A percentile compares a stretch with the other conserved stretches of the same genome.
phyloP scores from a whole-genome alignment of 2,329 filamentous ascomycete genomes.

The Diaporthe longicolla region DNA sequence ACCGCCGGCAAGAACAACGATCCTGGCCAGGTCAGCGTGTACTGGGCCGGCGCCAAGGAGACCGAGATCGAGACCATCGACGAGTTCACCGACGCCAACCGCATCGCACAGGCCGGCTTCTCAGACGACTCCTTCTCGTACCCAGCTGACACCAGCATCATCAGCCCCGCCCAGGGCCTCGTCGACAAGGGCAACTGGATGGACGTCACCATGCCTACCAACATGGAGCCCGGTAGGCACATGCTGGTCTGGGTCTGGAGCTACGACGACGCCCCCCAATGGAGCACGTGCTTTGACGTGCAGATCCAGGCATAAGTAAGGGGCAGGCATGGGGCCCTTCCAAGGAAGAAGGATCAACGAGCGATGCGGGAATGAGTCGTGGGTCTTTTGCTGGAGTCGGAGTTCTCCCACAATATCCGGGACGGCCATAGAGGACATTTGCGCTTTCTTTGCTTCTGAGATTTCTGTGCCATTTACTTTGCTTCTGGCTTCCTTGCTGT shows the following conservation, averaged over 20 bases:
- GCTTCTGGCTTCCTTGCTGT: constrained; percentile 19
- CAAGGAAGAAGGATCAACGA: constrained; percentile 24
- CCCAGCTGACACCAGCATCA: constrained; percentile 28
- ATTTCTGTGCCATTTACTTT: constrained; percentile 30
- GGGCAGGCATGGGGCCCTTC: background rate
- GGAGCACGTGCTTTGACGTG: constrained; percentile 31
- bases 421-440: constrained; percentile 18
- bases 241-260: constrained; percentile 33
- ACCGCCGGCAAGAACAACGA: constrained; percentile 26
- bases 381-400: constrained; percentile 29
- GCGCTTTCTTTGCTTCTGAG: constrained; percentile 14
- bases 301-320: constrained; percentile 22
- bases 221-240: constrained; percentile 32
- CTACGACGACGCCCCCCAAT: constrained; percentile 20
- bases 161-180: constrained; percentile 27
- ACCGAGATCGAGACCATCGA: constrained; percentile 34
- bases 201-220: constrained; percentile 28
- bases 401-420: constrained; percentile 14
- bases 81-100: constrained; percentile 34
- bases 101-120: constrained; percentile 31
- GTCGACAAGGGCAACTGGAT: constrained; percentile 33
- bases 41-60: constrained; percentile 31
- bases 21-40: constrained; percentile 27
- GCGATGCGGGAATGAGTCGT: constrained; percentile 17
- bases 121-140: constrained; percentile 30